A percentile compares a stretch with the other conserved stretches of the same genome.
Conservation (phyloP, 345 rosid genomes). For the Cardamine resedifolia region DNA sequence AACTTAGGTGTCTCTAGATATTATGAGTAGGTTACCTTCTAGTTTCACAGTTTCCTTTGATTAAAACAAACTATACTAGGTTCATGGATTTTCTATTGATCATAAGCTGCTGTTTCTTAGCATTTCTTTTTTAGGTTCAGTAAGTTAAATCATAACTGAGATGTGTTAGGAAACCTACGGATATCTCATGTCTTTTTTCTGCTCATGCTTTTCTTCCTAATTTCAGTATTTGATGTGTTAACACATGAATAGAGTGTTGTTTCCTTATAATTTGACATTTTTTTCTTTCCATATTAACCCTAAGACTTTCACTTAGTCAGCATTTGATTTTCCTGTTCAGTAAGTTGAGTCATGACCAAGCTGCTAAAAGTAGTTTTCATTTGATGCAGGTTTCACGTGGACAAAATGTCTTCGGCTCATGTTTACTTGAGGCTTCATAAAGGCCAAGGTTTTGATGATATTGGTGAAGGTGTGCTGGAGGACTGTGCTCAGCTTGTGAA, state of each 20-base stretch:
- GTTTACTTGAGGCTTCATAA: conserved; percentile 88
- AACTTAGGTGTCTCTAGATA: not conserved
- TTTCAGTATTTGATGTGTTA: not conserved
- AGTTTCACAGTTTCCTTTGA: not conserved
- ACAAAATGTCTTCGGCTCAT: conserved; percentile 98
- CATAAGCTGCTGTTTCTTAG: not conserved
- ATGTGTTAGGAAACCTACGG: not conserved
- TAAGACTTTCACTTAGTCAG: not conserved
- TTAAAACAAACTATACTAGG: not conserved
- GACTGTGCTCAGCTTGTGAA: conserved; percentile 98
- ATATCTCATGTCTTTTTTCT: not conserved
- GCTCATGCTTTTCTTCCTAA: not conserved
- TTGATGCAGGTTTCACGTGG: conserved; percentile 89
- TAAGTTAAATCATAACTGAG: not conserved
- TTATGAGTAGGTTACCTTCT: not conserved
- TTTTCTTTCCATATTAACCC: not conserved
- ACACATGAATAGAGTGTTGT: not conserved
- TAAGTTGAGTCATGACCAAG: not conserved
- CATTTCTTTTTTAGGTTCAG: not conserved
- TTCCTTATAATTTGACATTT: not conserved
- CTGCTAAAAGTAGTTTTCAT: not conserved
- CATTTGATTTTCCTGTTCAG: not conserved
- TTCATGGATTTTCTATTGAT: conserved; percentile 11
- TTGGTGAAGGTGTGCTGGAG: conserved; percentile 80
- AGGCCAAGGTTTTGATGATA: conserved; percentile 84